Base-by-base conservation (phyloP, 176 grass and related monocot species). In the Phragmites australis region DNA sequence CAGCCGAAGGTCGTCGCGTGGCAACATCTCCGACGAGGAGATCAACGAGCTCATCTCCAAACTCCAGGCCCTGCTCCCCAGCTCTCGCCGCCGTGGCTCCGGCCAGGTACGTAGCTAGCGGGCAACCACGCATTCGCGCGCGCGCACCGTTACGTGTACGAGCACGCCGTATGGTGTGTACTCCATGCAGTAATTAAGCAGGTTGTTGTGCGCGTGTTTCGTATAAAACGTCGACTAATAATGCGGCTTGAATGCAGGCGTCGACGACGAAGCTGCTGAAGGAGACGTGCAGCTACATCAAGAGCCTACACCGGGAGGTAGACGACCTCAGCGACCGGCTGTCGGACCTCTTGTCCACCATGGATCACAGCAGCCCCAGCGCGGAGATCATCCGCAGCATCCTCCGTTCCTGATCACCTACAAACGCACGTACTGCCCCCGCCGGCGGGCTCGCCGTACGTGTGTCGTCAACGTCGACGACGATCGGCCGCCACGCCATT, bases 241-340 rank as follows among this genome's bases (percentile, higher is more conserved):
- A 42, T 65, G n/a, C 6, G 72, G 14, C 29, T 30, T 65, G 32
- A n/a, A 77, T 61, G 78, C 86, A 97, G 93, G 65, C 93, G 15
- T 97, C 93, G 22, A 92, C 93, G 55, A 79, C 89, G 74, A 97
- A 97, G 88, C 74, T 97, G 72, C 88, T 97, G 1, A 97, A 93
- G 86, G 93, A 97, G 81, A 97, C 93, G 0, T 97, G 93, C 77
- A 97, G 52, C 93, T 97, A 97, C 88, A 97, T 97, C 88, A 93
- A 97, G 79, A 97, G 89, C 81, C 91, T 97, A 40, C 91, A 97
- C 80, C 88, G 84, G 80, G 94, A 97, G 77, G 94, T 97, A 17
- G 94, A 93, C 65, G 94, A 97, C 84, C 84, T 97, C 53, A 97
- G 93, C 80, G 93, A 93, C 88, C 90, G 93, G 32, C 90, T 97